A percentile compares a stretch with the other conserved stretches of the same genome.
Conservation (phyloP, 2,329 filamentous ascomycete species). For the Colletotrichum noveboracense region DNA sequence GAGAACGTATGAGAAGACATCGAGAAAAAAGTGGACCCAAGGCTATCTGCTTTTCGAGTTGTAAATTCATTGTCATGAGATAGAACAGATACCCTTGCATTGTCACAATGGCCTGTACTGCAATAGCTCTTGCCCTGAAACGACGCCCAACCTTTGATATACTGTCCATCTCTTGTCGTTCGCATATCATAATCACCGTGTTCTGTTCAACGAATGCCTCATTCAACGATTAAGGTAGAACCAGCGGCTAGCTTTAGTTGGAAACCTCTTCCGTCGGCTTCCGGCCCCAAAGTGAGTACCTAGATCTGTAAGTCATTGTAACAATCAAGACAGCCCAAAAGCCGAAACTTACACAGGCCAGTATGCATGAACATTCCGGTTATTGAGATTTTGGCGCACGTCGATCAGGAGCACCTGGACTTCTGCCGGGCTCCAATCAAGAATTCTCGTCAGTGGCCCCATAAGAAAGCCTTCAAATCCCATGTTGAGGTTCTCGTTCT, state of each 20-base stretch:
- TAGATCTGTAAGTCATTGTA: not conserved
- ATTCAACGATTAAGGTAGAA: no score
- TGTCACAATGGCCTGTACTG: no score
- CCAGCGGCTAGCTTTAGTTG: not conserved
- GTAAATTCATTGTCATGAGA: no score
- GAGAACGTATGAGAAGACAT: no score
- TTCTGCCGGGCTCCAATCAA: slow-evolving; percentile 25
- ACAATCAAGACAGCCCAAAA: accelerated
- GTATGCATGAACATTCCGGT: slow-evolving; percentile 27
- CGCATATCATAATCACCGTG: no score
- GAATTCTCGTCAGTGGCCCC: not conserved
- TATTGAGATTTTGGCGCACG: slow-evolving; percentile 24
- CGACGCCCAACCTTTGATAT: accelerated
- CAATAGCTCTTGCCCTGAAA: no score
- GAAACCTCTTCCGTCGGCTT: not conserved
- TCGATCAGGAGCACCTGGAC: slow-evolving; percentile 23
- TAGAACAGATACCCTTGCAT: no score
- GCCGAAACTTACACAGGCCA: not conserved
- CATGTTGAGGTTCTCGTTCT: not conserved
- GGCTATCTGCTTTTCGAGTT: no score
- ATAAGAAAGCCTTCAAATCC: not conserved
- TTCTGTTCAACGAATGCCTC: no score
- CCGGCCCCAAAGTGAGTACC: not conserved
- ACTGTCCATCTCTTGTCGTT: no score
- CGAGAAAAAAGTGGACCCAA: accelerated